Base-by-base conservation (phyloP, 768 basidiomycete genomes). In the Hericium rajendrae region DNA sequence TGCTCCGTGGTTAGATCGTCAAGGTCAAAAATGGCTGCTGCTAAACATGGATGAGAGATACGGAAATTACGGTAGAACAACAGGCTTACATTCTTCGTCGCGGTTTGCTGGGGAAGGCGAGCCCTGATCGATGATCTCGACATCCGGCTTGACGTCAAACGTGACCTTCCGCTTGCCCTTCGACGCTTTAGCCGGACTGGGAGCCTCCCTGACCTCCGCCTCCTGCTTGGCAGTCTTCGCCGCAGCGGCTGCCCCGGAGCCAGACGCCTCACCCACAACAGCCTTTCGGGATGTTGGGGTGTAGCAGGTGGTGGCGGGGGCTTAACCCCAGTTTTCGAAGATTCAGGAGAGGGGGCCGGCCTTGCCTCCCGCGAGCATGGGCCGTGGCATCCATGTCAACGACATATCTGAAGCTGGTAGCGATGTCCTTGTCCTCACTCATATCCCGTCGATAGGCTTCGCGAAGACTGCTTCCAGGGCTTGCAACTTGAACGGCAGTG, bases 101-200 rank as follows among this genome's bases (percentile, higher is more conserved):
- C 54, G 32, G n/a, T 57, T 55, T 57, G 40, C 50, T 50, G 16
- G 28, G 54, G 48, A 26, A 39, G 32, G 39, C 51, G 55, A 72
- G 70, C 41, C 68, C 71, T 43, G 68, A 68, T 46, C 66, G 64
- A 56, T 69, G 71, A 18, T 68, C 57, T 76, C 70, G 11, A 78
- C 76, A 40, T 75, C 81, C 20, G 83, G 79, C 65, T 84, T 73
- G 51, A 85, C 78, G 60, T 89, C 79, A 63, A 90, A 90, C 9
- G 85, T 87, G 32, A 90, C 85, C 67, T 82, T 86, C 59, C 81
- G 75, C 68, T 83, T 87, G 52, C 76, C 72, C 74, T 73, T 86
- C 73, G 66, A 56, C 32, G 9, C 32, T 20, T 46, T 46, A 6
- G 18, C 43, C 1, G 62, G 54, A 48, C 61, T 63, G 9, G 62